phyloP scores from a whole-genome alignment of 202 grass and related monocot genomes.

The Tripidium arundinaceum region DNA sequence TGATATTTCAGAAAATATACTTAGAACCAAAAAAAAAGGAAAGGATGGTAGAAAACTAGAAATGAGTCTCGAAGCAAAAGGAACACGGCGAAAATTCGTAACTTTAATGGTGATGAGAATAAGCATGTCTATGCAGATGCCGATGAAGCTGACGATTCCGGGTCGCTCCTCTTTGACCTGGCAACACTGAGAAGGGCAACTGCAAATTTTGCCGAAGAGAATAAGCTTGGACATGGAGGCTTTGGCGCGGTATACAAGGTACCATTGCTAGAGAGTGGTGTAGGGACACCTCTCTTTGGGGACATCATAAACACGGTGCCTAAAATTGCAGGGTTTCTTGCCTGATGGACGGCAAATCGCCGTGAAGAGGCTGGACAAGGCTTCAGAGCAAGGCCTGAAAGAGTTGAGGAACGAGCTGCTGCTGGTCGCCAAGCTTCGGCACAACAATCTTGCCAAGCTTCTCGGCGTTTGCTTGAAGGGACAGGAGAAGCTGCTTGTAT shows the following conservation, averaged over 20 bases:
- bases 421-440: constrained; percentile 52
- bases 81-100: not conserved
- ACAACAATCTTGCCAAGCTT: constrained; percentile 47
- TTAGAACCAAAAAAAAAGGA: not conserved
- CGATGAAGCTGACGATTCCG: not conserved
- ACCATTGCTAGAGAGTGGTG: not conserved
- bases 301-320: not conserved
- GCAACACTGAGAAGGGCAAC: constrained; percentile 19
- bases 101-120: not conserved
- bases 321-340: constrained; percentile 22
- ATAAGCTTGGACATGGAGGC: constrained; percentile 36
- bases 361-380: constrained; percentile 43
- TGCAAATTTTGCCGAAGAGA: constrained; percentile 17
- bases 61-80: not conserved
- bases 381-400: constrained; percentile 36
- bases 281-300: too few species aligned
- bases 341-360: constrained; percentile 40
- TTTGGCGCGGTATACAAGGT: constrained; percentile 35
- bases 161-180: constrained; percentile 27
- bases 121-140: not conserved
- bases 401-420: constrained; percentile 46
- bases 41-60: not conserved
- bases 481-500: constrained; percentile 40
- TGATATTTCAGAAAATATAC: not conserved
- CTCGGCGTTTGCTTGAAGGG: constrained; percentile 46